Percentiles rank a stretch among this genome's conserved stretches.
These are phyloP conservation scores for Tetracladium maxilliforme DNA, from an alignment of 2,329 filamentous ascomycete genomes.

Conservation along the genomic window DNA sequence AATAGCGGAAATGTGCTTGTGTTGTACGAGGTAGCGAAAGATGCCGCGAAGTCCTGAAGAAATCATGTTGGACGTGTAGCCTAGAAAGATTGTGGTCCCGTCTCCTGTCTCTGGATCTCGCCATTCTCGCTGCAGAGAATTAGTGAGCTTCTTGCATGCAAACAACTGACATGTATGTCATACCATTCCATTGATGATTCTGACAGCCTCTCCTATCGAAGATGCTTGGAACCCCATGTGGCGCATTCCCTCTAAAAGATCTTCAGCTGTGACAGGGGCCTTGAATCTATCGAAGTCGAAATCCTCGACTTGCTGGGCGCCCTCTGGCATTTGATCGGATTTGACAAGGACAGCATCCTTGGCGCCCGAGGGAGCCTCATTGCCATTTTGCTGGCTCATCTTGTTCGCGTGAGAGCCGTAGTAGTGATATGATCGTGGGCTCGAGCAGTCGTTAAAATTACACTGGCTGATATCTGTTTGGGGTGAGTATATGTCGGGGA, in stretches of 20 bases:
- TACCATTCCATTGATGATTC: conserved; percentile 97
- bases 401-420: no score
- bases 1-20: conserved; percentile 82
- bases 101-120: conserved; percentile 64
- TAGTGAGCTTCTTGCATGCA: not conserved
- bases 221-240: conserved; percentile 77
- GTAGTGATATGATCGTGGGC: no score
- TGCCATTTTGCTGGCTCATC: no score
- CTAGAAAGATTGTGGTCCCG: conserved; percentile 85
- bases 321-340: conserved; percentile 68
- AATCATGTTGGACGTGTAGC: conserved; percentile 95
- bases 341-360: conserved; percentile 74
- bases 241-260: conserved; percentile 69
- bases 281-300: conserved; percentile 82
- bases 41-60: conserved; percentile 89
- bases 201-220: conserved; percentile 71
- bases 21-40: conserved; percentile 81
- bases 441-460: no score
- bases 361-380: conserved; percentile 39
- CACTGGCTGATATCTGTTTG: no score
- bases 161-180: conserved; percentile 8
- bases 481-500: no score
- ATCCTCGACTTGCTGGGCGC: conserved; percentile 70
- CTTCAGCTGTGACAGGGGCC: conserved; percentile 67
- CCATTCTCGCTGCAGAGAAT: conserved; percentile 51